Evolutionary conservation across 495 filamentous ascomycete genomes (phyloP), one percentile per base, ranked within the genome.

Genomic region (Zalerion maritima): DNA sequence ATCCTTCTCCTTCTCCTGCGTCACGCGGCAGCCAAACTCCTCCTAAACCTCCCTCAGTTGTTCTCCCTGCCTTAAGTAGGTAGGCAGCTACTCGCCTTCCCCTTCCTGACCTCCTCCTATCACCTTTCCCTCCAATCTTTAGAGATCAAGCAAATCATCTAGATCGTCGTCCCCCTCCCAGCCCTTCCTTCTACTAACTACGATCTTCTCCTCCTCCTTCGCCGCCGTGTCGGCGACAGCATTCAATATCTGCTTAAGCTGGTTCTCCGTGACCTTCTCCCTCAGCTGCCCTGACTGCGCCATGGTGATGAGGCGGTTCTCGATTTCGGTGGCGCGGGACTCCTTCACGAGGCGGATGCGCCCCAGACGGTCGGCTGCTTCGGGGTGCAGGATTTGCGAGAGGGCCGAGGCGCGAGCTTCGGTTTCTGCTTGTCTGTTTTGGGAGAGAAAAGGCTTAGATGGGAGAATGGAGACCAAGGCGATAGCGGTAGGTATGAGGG

Each of bases 291-390:
- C 84, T 8, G 70, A 66, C 36, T 82, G 79, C 17, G 87, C 86
- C 29, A 97, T 68, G 75, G 77, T 83, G 53, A 97, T 81, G 19
- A 97, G 69, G 23, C 87, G 58, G 66, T 86, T 87, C 61, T 97
- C 89, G 32, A 96, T 70, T 44, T 94, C 84, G 24, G 64, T 64
- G 19, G 89, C 89, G 43, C 91, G 81, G 31, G 75, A 75, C 50
- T 85, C 86, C 55, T 94, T 96, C 33, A 96, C 89, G 32, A 97
- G 73, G 9, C 86, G 80, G 56, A 97, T 96, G 35, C 91, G 80
- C 26, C 82, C 83, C 6, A 97, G 66, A 10, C 89, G 79, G 57
- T 97, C 89, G 30, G 82, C 79, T 13, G 89, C 91, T 46, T 83
- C 84, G 46, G 91, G 87, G 36, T 81, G 72, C 31, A 96, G 81